Conservation (phyloP, 805 yeast genomes). For the Ogataea trehalophila region DNA sequence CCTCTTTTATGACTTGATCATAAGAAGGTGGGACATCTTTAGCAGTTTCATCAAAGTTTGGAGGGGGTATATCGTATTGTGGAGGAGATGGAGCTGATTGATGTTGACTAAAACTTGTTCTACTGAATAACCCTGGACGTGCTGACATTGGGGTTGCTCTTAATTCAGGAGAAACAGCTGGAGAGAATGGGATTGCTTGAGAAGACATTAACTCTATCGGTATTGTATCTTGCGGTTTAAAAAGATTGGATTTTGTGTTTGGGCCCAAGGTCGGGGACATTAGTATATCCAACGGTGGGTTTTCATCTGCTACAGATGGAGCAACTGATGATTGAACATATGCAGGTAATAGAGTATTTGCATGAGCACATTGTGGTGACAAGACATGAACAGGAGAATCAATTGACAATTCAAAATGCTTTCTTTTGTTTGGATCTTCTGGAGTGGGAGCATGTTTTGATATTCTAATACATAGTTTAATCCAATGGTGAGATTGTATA, state of each 20-base stretch:
- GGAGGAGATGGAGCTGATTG: slow-evolving; percentile 31
- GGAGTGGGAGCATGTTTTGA: slow-evolving; percentile 58
- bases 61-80: slow-evolving; percentile 24
- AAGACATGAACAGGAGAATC: slow-evolving; percentile 90
- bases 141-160: slow-evolving; percentile 12
- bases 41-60: slow-evolving; percentile 23
- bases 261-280: slow-evolving; percentile 23
- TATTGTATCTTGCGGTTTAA: slow-evolving; percentile 44
- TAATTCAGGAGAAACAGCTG: slow-evolving; percentile 30
- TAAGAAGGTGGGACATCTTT: slow-evolving; percentile 27
- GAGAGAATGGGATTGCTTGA: slow-evolving; percentile 60
- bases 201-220: slow-evolving; percentile 51
- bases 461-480: slow-evolving; percentile 78
- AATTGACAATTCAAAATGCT: slow-evolving; percentile 90
- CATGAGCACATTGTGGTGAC: slow-evolving; percentile 73
- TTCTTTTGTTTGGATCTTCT: slow-evolving; percentile 49
- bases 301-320: slow-evolving; percentile 5
- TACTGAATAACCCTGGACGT: background rate
- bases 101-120: slow-evolving; percentile 11
- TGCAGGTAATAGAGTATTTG: slow-evolving; percentile 72
- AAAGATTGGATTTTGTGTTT: slow-evolving; percentile 42
- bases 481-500: slow-evolving; percentile 93
- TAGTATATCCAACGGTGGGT: slow-evolving; percentile 21
- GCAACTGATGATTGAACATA: slow-evolving; percentile 36
- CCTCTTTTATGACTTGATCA: slow-evolving; percentile 19